Base-by-base conservation (phyloP, 352 stramenopile genomes). In the Globisporangium solare region DNA sequence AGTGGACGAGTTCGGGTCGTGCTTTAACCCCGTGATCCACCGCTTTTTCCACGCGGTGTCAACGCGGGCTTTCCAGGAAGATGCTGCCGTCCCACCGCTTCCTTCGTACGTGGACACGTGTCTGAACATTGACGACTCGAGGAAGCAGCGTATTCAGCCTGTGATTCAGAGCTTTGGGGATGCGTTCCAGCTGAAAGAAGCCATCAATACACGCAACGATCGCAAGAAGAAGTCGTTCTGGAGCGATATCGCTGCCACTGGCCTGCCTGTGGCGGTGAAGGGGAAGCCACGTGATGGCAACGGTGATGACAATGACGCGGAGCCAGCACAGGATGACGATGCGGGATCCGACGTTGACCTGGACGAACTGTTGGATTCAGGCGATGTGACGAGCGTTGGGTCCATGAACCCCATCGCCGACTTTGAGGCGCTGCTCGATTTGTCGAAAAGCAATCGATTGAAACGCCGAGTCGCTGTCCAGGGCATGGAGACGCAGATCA, bases 401-500 rank as follows among this genome's bases (percentile, higher is more conserved):
- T 89, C 81, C 1, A 89, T 94, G 81, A 94, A 92, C 51, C 83
- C 83, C 14, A 81, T 94, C 37, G 77, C 81, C 1, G 83, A 94
- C 53, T 94, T 94, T 64, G 83, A 94, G 46, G 63, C 70, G 17
- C 70, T 94, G 11, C 48, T 92, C 2, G 77, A 86, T 32, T 54
- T 78, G 54, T 62, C 71, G 31, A 84, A 83, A 68, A 67, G 43
- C 56, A 79, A 67, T 64, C 65, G 65, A 17, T 51, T 61, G 41
- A 61, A 60, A 12, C 65, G 86, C 15, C 70, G 55, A 21, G 71
- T 65, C 4, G 83, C 83, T 1, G 79, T 91, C 15, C 75, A 58
- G 20, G 83, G 83, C 35, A 90, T 93, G 80, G 57, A 90, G 58
- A 61, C 61, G 17, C 79, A 87, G 50, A 89, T 91, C 47, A 63